Evolutionary conservation across 2,329 filamentous ascomycete species (phyloP).

Genomic region (Fulvia fulva): DNA sequence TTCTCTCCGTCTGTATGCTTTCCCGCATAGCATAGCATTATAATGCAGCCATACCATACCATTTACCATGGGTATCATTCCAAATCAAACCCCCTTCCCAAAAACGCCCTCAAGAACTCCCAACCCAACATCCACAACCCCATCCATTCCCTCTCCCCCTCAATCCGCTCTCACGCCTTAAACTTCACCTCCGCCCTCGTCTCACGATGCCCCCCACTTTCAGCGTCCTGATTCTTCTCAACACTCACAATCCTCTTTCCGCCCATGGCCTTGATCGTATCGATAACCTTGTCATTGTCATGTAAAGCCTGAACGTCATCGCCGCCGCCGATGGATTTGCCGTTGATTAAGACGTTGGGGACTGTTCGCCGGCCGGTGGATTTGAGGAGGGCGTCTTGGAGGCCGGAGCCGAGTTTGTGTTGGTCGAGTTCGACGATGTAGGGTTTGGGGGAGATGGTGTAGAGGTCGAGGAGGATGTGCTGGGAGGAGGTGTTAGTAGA

Average conservation of each 20-base stretch:
- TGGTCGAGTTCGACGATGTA: slow-evolving; percentile 87
- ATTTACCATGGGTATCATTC: background rate
- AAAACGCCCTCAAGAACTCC: background rate
- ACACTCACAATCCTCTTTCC: slow-evolving; percentile 57
- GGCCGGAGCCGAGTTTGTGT: slow-evolving; percentile 64
- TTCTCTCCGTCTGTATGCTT: too few species aligned
- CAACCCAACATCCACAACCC: background rate
- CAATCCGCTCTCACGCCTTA: slow-evolving; percentile 10
- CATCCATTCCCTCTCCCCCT: too few species aligned
- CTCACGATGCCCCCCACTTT: slow-evolving; percentile 4
- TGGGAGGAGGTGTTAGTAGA: slow-evolving; percentile 3
- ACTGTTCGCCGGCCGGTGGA: slow-evolving; percentile 81
- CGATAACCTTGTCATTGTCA: slow-evolving; percentile 59
- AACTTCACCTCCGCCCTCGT: slow-evolving; percentile 19
- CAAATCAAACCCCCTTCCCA: background rate
- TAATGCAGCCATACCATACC: background rate
- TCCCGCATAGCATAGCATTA: background rate
- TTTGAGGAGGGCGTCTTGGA: slow-evolving; percentile 69
- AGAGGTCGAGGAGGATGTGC: slow-evolving; percentile 74
- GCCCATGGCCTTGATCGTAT: slow-evolving; percentile 69
- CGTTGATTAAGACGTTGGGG: slow-evolving; percentile 85
- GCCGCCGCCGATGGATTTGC: slow-evolving; percentile 82
- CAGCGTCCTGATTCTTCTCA: slow-evolving; percentile 8
- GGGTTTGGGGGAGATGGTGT: slow-evolving; percentile 75
- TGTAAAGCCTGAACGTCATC: slow-evolving; percentile 75